Percentiles rank a stretch among this genome's conserved stretches.
These are phyloP conservation scores for Wickerhamomyces sp. DNA, from an alignment of 1,139 yeast genomes.

Conservation along the genomic window DNA sequence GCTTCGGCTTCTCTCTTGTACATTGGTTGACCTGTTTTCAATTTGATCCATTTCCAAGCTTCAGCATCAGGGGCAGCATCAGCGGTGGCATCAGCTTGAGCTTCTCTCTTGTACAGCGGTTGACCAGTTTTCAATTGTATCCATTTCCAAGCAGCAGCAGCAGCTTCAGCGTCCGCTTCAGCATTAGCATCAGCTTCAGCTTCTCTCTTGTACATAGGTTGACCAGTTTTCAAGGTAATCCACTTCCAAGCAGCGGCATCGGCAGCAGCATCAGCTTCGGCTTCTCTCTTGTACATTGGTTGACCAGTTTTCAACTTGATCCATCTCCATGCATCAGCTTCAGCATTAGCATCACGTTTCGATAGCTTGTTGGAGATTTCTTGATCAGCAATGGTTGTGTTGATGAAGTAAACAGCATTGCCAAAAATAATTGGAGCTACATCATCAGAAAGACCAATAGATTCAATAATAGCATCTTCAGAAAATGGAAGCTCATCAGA, in stretches of 20 bases:
- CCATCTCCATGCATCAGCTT: conserved; percentile 20
- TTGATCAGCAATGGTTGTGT: conserved; percentile 19
- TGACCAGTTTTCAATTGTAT: conserved; percentile 11
- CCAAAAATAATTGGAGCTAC: conserved; percentile 19
- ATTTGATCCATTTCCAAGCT: conserved; percentile 13
- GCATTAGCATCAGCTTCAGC: conserved; percentile 11
- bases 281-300: conserved; percentile 15
- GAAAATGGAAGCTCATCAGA: conserved; percentile 21
- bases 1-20: conserved; percentile 7
- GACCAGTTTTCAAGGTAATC: conserved; percentile 11
- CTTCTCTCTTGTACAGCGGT: conserved; percentile 15
- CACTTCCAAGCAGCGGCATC: conserved; percentile 12
- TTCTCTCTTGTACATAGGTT: conserved; percentile 8
- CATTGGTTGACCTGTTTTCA: conserved; percentile 15
- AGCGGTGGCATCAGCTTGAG: conserved; percentile 9
- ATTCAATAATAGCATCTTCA: conserved; percentile 22
- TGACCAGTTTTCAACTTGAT: conserved; percentile 12
- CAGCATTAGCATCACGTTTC: conserved; percentile 18
- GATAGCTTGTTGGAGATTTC: conserved; percentile 9
- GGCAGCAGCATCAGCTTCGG: conserved; percentile 9
- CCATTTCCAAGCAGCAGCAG: conserved; percentile 19
- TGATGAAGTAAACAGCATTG: conserved; percentile 22
- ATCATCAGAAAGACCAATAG: conserved; percentile 20
- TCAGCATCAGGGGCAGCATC: conserved; percentile 17
- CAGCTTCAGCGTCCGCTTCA: conserved; percentile 17